Percentiles rank a stretch among this genome's conserved stretches.
Evolutionary conservation across 2,329 filamentous ascomycete genomes (phyloP).

Genomic region (Ascocoryne sarcoides): DNA sequence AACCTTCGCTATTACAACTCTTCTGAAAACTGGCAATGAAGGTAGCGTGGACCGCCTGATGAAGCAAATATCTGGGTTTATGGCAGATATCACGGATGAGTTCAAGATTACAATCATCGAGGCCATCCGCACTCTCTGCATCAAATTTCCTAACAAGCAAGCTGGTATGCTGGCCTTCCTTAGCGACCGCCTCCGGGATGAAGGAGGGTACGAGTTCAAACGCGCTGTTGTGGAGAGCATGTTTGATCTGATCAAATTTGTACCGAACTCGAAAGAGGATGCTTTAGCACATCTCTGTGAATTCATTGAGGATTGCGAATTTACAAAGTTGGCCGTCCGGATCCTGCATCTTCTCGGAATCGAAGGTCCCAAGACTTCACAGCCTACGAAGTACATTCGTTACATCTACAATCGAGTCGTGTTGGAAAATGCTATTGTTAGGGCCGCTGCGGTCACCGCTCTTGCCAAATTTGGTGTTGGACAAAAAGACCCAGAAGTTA

Average conservation of each 20-base stretch:
- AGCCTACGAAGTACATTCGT: conserved; percentile 96
- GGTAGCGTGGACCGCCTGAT: conserved; percentile 93
- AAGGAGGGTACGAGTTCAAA: conserved; percentile 98
- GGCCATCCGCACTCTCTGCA: conserved; percentile 87
- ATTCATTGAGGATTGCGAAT: conserved; percentile 99
- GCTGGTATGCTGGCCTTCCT: conserved; percentile 96
- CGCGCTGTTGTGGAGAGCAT: conserved; percentile 96
- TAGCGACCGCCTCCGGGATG: conserved; percentile 90
- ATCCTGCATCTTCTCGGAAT: conserved; percentile 90
- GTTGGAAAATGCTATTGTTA: conserved; percentile 90
- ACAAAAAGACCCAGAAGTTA: conserved; percentile 93
- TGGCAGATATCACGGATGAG: conserved; percentile 98
- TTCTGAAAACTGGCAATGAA: conserved; percentile 97
- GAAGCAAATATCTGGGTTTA: conserved; percentile 97
- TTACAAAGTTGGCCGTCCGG: conserved; percentile 92
- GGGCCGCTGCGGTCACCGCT: conserved; percentile 90
- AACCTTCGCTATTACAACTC: conserved; percentile 94
- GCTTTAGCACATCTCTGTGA: conserved; percentile 94
- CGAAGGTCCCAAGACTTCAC: conserved; percentile 88
- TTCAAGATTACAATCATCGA: conserved; percentile 99
- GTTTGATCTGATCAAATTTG: conserved; percentile 98
- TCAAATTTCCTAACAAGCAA: conserved; percentile 98
- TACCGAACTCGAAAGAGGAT: conserved; percentile 74
- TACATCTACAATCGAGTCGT: conserved; percentile 99
- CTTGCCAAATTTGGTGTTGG: conserved; percentile 95